These are phyloP conservation scores for Epichloe sibirici DNA, from an alignment of 2,329 filamentous ascomycete species.

Conservation along the genomic window DNA sequence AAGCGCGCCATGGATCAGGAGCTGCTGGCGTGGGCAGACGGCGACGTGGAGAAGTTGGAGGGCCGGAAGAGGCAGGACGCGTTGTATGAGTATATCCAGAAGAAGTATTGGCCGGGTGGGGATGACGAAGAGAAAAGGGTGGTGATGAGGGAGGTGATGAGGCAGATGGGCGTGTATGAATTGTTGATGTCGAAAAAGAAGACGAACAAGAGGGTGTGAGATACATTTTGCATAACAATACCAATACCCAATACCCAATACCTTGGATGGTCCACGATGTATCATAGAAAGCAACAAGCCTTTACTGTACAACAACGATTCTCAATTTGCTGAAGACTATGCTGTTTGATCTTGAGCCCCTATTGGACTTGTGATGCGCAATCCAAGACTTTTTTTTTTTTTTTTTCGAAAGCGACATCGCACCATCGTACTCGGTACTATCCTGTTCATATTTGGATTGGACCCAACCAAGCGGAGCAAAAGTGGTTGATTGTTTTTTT, in stretches of 20 bases:
- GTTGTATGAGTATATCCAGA: slow-evolving; percentile 30
- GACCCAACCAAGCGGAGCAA: neutral
- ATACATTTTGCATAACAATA: neutral
- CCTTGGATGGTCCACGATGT: neutral
- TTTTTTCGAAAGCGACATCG: neutral
- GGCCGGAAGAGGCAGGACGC: slow-evolving; percentile 24
- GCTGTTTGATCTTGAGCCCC: too few relatives aligned
- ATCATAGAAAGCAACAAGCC: neutral
- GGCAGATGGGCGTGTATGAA: slow-evolving; percentile 32
- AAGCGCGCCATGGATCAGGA: slow-evolving; percentile 30
- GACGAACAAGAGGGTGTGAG: neutral
- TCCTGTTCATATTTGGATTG: neutral
- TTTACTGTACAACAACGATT: neutral
- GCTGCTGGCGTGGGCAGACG: slow-evolving; percentile 17
- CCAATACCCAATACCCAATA: neutral
- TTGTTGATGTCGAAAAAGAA: slow-evolving; percentile 12
- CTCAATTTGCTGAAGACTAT: too few relatives aligned
- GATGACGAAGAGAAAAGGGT: slow-evolving; percentile 14
- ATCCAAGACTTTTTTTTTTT: neutral
- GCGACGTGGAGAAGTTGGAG: slow-evolving; percentile 24
- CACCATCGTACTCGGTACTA: neutral
- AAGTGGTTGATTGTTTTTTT: neutral
- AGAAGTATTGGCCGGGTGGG: slow-evolving; percentile 22
- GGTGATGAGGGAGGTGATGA: slow-evolving; percentile 19
- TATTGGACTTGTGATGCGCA: neutral